phyloP scores from a whole-genome alignment of 2,329 filamentous ascomycete genomes.

The Ophiostoma australiae region DNA sequence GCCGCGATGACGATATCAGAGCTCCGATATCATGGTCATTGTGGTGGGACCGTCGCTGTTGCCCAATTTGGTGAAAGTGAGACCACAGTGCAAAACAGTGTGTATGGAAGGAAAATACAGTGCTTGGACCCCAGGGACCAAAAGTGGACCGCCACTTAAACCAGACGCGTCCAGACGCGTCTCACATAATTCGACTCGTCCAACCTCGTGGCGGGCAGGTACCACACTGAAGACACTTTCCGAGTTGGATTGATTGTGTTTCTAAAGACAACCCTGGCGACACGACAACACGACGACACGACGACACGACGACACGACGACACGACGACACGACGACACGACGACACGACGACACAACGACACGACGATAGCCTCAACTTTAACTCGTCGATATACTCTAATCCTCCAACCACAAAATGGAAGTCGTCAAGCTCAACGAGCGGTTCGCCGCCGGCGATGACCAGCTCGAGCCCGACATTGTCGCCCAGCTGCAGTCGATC shows the following conservation, averaged over 20 bases:
- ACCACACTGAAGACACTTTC: too few species aligned
- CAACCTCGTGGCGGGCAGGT: neutral
- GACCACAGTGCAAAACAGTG: too few species aligned
- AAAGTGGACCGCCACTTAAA: slow-evolving; percentile 5
- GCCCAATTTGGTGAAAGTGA: too few species aligned
- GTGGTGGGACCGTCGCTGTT: too few species aligned
- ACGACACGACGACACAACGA: neutral
- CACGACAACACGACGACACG: neutral
- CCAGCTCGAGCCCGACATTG: slow-evolving; percentile 69
- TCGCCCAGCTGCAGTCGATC: slow-evolving; percentile 78
- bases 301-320: neutral
- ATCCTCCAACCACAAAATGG: slow-evolving; percentile 33
- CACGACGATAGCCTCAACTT: neutral
- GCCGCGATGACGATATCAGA: too few species aligned
- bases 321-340: neutral
- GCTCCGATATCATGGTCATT: too few species aligned
- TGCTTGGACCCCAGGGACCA: neutral
- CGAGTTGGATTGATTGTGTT: too few species aligned
- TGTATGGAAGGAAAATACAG: too few species aligned
- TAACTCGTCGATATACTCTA: too few species aligned
- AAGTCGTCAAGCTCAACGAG: slow-evolving; percentile 42
- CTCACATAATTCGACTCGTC: neutral
- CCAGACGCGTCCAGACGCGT: slow-evolving; percentile 9
- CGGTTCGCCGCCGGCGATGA: slow-evolving; percentile 52
- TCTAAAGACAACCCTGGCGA: too few species aligned